These are phyloP conservation scores for Porcisia deanei DNA, from an alignment of 208 protist species.

Conservation along the genomic window DNA sequence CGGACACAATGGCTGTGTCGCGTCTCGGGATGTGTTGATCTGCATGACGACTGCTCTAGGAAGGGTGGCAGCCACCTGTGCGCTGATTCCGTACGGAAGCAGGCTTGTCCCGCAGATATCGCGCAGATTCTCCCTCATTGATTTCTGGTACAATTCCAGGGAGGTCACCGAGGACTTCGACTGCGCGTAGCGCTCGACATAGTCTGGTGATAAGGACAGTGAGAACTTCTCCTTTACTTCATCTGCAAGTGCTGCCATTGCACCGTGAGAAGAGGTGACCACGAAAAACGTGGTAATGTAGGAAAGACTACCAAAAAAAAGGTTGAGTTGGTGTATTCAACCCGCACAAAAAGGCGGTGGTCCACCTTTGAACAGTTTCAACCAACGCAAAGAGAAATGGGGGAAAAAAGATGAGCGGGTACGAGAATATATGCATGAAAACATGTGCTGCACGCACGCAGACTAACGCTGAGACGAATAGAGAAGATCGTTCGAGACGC, in stretches of 20 bases:
- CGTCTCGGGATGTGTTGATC: constrained; percentile 71
- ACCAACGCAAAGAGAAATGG: not conserved
- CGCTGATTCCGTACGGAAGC: constrained; percentile 57
- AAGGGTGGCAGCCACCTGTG: constrained; percentile 44
- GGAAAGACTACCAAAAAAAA: not conserved
- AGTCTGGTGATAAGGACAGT: constrained; percentile 60
- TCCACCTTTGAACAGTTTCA: not conserved
- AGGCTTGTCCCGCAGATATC: constrained; percentile 54
- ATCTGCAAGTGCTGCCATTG: constrained; percentile 38
- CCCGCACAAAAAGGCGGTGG: not conserved
- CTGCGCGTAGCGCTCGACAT: constrained; percentile 44
- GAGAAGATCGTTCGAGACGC: not conserved
- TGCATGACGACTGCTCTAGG: constrained; percentile 66
- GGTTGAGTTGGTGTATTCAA: not conserved
- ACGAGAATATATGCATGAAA: not conserved
- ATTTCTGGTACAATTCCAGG: constrained; percentile 49
- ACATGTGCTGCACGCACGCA: not conserved
- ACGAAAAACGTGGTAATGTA: not conserved
- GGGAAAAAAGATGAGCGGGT: not conserved
- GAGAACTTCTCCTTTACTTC: constrained; percentile 44
- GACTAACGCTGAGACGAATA: not conserved
- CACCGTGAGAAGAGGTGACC: not conserved
- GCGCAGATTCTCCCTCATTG: constrained; percentile 62
- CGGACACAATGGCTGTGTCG: constrained; percentile 80
- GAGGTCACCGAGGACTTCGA: constrained; percentile 30